phyloP scores from a whole-genome alignment of 2,329 filamentous ascomycete species.

The Talaromyces sp. region DNA sequence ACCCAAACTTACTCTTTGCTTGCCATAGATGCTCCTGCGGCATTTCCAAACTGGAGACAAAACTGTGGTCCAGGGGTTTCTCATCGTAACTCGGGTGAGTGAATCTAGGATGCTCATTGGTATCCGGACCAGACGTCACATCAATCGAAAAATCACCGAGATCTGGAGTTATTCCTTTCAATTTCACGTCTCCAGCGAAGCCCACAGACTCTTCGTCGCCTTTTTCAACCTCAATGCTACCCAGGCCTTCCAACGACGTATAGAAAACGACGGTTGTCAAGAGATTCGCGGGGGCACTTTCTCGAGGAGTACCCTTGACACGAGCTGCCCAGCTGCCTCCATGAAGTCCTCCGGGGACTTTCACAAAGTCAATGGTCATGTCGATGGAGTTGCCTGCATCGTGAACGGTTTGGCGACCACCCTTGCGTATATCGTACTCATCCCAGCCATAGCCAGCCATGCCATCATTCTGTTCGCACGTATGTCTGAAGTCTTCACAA shows the following conservation, averaged over 20 bases:
- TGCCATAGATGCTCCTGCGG: conserved; percentile 74
- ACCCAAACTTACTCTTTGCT: conserved; percentile 53
- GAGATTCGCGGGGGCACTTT: conserved; percentile 59
- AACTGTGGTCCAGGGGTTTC: conserved; percentile 69
- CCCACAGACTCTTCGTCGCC: conserved; percentile 41
- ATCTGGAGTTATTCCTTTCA: conserved; percentile 63
- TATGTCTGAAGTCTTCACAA: conserved; percentile 69
- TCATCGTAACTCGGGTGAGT: conserved; percentile 59
- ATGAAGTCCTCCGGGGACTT: conserved; percentile 76
- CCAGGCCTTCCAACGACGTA: conserved; percentile 69
- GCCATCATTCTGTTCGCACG: conserved; percentile 89
- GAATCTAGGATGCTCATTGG: conserved; percentile 51
- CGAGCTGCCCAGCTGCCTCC: conserved; percentile 90
- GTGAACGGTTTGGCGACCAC: conserved; percentile 84
- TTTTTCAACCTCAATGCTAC: conserved; percentile 57
- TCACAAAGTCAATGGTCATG: conserved; percentile 88
- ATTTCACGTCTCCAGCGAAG: conserved; percentile 56
- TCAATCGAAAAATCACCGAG: conserved; percentile 76
- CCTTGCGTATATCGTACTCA: conserved; percentile 83
- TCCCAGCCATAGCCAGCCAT: conserved; percentile 98
- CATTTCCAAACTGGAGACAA: conserved; percentile 65
- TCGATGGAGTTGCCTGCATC: conserved; percentile 84
- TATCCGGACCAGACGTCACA: conserved; percentile 64
- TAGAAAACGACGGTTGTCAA: conserved; percentile 80
- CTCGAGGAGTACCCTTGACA: conserved; percentile 72